These are phyloP conservation scores for Purpureocillium lavendulum DNA, from an alignment of 2,329 filamentous ascomycete species.

Conservation along the genomic window DNA sequence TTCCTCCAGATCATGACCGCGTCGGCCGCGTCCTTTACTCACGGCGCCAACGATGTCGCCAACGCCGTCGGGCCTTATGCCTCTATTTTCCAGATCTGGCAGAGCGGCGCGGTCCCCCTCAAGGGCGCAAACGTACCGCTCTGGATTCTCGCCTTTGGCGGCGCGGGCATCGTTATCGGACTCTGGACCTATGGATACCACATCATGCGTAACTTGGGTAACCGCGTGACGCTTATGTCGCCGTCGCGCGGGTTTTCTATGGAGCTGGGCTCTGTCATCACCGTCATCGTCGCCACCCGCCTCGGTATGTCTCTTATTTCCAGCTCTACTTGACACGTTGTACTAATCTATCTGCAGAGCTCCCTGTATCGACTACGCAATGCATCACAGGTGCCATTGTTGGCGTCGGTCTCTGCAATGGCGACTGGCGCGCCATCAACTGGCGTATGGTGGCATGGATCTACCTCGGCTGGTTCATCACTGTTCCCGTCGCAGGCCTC, in stretches of 20 bases:
- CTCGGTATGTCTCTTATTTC: slow-evolving; percentile 35
- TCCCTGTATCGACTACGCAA: slow-evolving; percentile 58
- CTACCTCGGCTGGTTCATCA: slow-evolving; percentile 52
- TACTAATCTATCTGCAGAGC: slow-evolving; percentile 23
- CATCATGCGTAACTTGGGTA: slow-evolving; percentile 56
- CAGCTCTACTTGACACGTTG: background rate
- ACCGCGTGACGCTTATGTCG: slow-evolving; percentile 54
- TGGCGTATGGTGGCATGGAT: slow-evolving; percentile 55
- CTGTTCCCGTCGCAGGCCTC: slow-evolving; percentile 47
- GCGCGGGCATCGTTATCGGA: slow-evolving; percentile 43
- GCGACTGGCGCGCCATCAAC: slow-evolving; percentile 50
- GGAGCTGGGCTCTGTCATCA: slow-evolving; percentile 53
- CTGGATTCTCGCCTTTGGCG: slow-evolving; percentile 52
- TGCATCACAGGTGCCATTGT: slow-evolving; percentile 56
- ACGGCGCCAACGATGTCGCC: slow-evolving; percentile 59
- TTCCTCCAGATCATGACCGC: slow-evolving; percentile 54
- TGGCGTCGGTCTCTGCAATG: slow-evolving; percentile 53
- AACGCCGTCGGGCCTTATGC: slow-evolving; percentile 57
- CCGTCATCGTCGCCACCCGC: slow-evolving; percentile 55
- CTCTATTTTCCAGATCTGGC: slow-evolving; percentile 54
- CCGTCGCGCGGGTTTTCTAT: slow-evolving; percentile 51
- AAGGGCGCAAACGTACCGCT: slow-evolving; percentile 42
- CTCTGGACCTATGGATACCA: slow-evolving; percentile 56
- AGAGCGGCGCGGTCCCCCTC: slow-evolving; percentile 30
- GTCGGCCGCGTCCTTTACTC: slow-evolving; percentile 53